phyloP scores from a whole-genome alignment of 2,329 filamentous ascomycete species.

The Phyllosticta citribraziliensis region DNA sequence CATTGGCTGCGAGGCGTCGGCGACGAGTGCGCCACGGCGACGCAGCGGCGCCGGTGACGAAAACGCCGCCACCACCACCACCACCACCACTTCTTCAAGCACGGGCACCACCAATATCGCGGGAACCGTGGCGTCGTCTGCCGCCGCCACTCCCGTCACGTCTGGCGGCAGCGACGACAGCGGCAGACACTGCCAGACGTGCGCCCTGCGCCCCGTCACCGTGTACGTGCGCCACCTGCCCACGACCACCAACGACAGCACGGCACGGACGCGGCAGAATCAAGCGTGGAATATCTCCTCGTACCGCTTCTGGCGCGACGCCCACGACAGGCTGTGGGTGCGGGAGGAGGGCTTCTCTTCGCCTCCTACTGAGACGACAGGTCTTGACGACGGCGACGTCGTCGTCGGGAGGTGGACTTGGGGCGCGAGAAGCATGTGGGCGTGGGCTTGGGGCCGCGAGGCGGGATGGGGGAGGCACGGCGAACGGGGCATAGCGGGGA shows the following conservation, averaged over 20 bases:
- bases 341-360: slow-evolving; percentile 9
- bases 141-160: not conserved
- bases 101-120: too few species aligned
- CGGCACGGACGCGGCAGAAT: not conserved
- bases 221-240: slow-evolving; percentile 21
- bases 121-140: too few species aligned
- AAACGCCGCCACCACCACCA: not conserved
- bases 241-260: not conserved
- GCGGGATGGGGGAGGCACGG: not conserved
- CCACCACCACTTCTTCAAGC: not conserved
- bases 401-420: not conserved
- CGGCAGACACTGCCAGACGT: slow-evolving; percentile 20
- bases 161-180: not conserved
- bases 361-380: too few species aligned
- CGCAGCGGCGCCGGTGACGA: not conserved
- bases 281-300: not conserved
- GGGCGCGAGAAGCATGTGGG: not conserved
- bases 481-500: not conserved
- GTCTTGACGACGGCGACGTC: not conserved
- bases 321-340: slow-evolving; percentile 15
- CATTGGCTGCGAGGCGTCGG: not conserved
- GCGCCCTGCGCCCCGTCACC: slow-evolving; percentile 17
- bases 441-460: not conserved
- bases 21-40: not conserved
- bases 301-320: slow-evolving; percentile 3